A percentile compares a stretch with the other conserved stretches of the same genome.
Conservation (phyloP, 179 eudicot genomes). For the Spergularia azorica region DNA sequence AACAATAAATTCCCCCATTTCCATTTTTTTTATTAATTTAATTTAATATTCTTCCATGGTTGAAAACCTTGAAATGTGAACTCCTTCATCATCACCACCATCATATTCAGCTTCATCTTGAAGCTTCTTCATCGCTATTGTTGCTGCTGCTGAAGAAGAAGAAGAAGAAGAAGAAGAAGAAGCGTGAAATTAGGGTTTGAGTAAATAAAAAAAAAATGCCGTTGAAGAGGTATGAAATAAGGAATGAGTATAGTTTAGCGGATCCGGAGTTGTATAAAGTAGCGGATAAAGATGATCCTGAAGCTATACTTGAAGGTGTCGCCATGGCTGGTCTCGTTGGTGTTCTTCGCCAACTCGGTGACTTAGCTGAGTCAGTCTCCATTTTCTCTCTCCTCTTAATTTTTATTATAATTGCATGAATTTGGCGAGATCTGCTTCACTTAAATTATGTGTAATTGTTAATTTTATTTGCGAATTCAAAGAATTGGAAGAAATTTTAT, state of each 20-base stretch:
- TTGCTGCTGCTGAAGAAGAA: too few species aligned
- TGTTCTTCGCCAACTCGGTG: conserved; percentile 95
- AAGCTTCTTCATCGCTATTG: not conserved
- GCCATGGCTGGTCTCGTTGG: conserved; percentile 99
- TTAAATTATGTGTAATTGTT: conserved; percentile 3
- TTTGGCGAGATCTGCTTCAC: conserved; percentile 40
- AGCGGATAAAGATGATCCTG: conserved; percentile 95
- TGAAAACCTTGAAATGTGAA: conserved; percentile 24
- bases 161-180: not conserved
- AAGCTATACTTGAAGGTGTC: conserved; percentile 92
- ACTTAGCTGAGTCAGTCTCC: conserved; percentile 81
- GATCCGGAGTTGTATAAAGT: conserved; percentile 88
- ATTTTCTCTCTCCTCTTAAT: not conserved
- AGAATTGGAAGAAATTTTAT: too few species aligned
- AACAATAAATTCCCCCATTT: not conserved
- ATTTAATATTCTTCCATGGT: conserved; percentile 12
- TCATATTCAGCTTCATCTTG: not conserved
- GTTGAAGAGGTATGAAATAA: conserved; percentile 60
- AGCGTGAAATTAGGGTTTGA: conserved; percentile 26
- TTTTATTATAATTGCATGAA: conserved; percentile 5
- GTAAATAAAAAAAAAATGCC: too few species aligned
- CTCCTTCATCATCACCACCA: conserved; percentile 17
- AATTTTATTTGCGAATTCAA: not conserved
- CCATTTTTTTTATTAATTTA: too few species aligned
- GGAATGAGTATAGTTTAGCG: conserved; percentile 86